Evolutionary conservation across 306 rosid species (phyloP), one percentile per base, ranked within the genome.

Genomic region (Pyrus pyrifolia): DNA sequence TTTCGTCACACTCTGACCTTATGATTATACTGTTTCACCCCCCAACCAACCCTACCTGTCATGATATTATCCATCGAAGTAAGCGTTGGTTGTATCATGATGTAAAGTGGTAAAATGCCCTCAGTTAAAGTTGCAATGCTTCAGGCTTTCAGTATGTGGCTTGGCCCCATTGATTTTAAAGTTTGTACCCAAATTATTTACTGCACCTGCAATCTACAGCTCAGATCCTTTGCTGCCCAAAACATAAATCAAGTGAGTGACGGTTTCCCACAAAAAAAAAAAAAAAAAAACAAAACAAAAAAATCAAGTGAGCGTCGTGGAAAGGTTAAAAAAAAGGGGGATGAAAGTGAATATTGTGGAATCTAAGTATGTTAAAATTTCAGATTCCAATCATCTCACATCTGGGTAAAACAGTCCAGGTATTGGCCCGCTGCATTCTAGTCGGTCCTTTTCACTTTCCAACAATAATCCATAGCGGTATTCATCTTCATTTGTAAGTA

Each of bases 1-100:
- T 30, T 52, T 71, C 76, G 45, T 62, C 75, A 60, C 67, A 42
- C 58, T 19, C 33, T 73, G 55, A 18, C 73, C 52, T 74, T 78
- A 78, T 73, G 38, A 22, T 63, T 68, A 58, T 67, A 73, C 88
- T 59, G 81, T 68, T 82, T 44, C 64, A 55, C 63, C 44, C 44
- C 74, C 55, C 55, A 49, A 15, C 19, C 53, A 49, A 49, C 55
- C 55, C 55, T 14, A 15, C 55, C 17, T 71, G 77, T 77, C 69
- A 85, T 81, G 76, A 81, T 76, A 66, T 35, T 73, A 66, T 35
- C 35, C 51, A 51, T 8, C 83, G 3, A n/a, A 57, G 25, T n/a
- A 19, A 61, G 21, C 18, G 55, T 49, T 72, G 69, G 60, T 79
- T 88, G 49, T 4, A 21, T 33, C 25, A 35, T 21, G 40, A 66